These are phyloP conservation scores for Myriosclerotinia duriaeana DNA, from an alignment of 2,329 filamentous ascomycete genomes.

Conservation along the genomic window DNA sequence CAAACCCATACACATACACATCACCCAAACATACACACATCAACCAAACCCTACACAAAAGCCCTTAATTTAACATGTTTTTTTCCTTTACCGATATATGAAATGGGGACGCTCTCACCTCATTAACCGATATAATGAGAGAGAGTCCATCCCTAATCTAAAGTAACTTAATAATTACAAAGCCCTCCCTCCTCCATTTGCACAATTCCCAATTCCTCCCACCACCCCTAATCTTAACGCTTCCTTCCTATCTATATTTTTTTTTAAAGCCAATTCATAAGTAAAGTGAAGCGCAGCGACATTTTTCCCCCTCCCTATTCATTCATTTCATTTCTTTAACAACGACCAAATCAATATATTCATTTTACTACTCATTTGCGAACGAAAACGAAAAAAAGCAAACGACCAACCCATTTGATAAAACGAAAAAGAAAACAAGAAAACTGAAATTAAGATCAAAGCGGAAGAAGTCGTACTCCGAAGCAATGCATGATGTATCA, in stretches of 20 bases:
- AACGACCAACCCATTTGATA: neutral
- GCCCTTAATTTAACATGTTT: neutral
- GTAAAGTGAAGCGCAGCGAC: neutral
- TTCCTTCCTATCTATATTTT: neutral
- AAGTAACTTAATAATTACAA: conserved; percentile 6
- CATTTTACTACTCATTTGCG: conserved; percentile 10
- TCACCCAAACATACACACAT: neutral
- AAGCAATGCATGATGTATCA: conserved; percentile 1
- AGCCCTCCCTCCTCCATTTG: neutral
- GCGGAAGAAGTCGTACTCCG: neutral
- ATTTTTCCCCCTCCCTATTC: neutral
- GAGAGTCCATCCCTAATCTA: conserved; percentile 1
- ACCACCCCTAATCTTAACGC: neutral
- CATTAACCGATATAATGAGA: conserved; percentile 3
- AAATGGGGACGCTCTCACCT: neutral
- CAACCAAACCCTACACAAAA: neutral
- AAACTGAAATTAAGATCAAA: neutral
- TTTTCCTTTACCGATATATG: neutral
- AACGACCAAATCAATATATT: neutral
- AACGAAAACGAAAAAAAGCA: neutral
- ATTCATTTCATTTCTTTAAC: neutral
- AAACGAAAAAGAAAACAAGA: neutral
- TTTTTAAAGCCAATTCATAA: neutral
- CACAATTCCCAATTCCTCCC: neutral
- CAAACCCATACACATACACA: too few species aligned